Base-by-base conservation (phyloP, 495 filamentous ascomycete genomes). In the Aspergillus hancockii region DNA sequence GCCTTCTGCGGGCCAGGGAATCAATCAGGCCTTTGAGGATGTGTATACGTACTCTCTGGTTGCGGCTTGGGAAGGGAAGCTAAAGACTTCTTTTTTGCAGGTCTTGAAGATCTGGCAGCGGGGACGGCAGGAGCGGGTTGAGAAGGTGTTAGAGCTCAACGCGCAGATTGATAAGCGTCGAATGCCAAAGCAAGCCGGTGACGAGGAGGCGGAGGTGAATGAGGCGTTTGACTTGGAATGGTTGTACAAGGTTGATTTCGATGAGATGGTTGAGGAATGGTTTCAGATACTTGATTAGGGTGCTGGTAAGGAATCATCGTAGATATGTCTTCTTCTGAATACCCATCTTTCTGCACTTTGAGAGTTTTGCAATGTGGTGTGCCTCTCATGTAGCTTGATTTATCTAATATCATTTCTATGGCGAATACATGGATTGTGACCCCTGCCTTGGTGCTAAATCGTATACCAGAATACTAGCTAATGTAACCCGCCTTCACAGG, bases 11-110 rank as follows among this genome's bases (percentile, higher is more conserved):
- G 79, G 78, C 0, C 78, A 80, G 58, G 79, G 79, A 2, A 65
- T 67, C 8, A 72, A 72, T 23, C 76, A 78, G 57, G 76, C 67
- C 0, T 74, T 77, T 57, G 77, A 80, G 52, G 76, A 79, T 65
- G 67, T 62, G 1, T 73, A 64, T 60, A 70, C 64, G 5, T 68
- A 65, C 38, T 50, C 69, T 10, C 49, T 65, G 41, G 56, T 67
- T 13, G 49, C 60, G 52, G 54, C 45, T 4, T 41, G 9, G 3
- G 36, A n/a, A 19, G 64, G 41, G 41, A 66, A 43, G 38, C n/a
- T n/a, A n/a, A 41, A 49, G 14, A 43, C 50, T 0, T 54, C 45
- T 32, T 38, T 71, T 34, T 49, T 53, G 8, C 12, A 32, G 2
- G 62, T 59, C 0, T 36, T 75, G 51, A 63, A 65, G 50, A 32